Evolutionary conservation across 2,329 filamentous ascomycete species (phyloP).

Genomic region (Anthostomella pinea): DNA sequence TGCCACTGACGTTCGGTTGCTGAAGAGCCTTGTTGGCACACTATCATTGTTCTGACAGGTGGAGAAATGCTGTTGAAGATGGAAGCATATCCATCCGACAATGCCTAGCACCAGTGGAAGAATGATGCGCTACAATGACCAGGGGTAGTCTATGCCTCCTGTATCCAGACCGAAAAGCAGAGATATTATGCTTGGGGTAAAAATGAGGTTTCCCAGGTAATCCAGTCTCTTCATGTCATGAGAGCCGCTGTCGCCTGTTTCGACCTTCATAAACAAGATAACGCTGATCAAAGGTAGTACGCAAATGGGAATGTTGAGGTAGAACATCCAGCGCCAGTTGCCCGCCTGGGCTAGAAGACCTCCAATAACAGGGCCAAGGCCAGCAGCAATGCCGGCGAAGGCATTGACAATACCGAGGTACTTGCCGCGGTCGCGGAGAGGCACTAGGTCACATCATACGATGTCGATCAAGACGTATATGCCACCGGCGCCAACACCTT

Average conservation of each 20-base stretch:
- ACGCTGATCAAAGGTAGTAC: conserved; percentile 25
- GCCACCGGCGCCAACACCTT: conserved; percentile 36
- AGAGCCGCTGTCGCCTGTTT: too few species aligned
- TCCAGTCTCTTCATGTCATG: conserved; percentile 30
- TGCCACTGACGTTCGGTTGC: conserved; percentile 35
- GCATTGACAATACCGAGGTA: too few species aligned
- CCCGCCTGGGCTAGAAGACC: conserved; percentile 14
- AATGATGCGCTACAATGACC: conserved; percentile 15
- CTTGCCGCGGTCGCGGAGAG: too few species aligned
- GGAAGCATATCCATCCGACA: conserved; percentile 7
- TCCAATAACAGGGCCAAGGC: too few species aligned
- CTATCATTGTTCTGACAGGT: conserved; percentile 26
- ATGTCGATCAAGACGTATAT: too few species aligned
- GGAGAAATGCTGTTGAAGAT: conserved; percentile 4
- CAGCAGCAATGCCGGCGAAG: too few species aligned
- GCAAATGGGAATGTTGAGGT: conserved; percentile 31
- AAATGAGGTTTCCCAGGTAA: conserved; percentile 33
- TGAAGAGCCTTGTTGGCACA: conserved; percentile 35
- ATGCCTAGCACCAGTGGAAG: conserved; percentile 12
- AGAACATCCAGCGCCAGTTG: conserved; percentile 41
- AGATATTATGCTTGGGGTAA: conserved; percentile 32
- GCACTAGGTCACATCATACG: too few species aligned
- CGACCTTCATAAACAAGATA: conserved; percentile 28
- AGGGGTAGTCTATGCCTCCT: conserved; percentile 12
- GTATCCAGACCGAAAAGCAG: conserved; percentile 36